phyloP scores from a whole-genome alignment of 306 rosid genomes.

The Ziziphus jujuba region DNA sequence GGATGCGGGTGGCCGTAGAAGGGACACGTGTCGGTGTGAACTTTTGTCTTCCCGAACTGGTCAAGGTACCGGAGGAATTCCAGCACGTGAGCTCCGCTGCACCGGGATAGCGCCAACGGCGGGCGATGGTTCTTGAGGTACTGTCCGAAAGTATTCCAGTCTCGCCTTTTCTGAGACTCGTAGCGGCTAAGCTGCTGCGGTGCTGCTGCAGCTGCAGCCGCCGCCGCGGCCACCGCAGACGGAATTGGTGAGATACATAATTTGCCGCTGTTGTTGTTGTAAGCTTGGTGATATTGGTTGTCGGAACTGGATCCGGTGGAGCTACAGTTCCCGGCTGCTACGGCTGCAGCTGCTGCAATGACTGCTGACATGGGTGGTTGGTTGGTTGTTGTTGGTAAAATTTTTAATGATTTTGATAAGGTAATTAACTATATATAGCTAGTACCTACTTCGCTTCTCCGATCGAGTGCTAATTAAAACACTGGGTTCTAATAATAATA shows the following conservation, averaged over 20 bases:
- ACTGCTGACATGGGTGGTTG: constrained; percentile 52
- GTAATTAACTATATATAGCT: too few species aligned
- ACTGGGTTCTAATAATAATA: too few species aligned
- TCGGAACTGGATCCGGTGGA: constrained; percentile 16
- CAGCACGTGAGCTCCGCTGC: constrained; percentile 74
- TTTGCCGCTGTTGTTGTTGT: too few species aligned
- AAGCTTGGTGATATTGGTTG: constrained; percentile 1
- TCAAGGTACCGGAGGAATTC: constrained; percentile 79
- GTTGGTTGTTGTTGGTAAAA: too few species aligned
- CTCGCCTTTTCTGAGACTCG: constrained; percentile 83
- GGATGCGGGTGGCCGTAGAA: constrained; percentile 78
- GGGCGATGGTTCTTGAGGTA: constrained; percentile 87
- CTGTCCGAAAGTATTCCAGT: constrained; percentile 93
- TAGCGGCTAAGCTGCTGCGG: constrained; percentile 53
- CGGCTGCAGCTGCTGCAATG: constrained; percentile 26
- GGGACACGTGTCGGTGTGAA: constrained; percentile 63
- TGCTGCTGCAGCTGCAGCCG: background rate
- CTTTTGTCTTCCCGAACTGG: constrained; percentile 85
- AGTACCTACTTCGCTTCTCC: too few species aligned
- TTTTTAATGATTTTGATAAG: too few species aligned
- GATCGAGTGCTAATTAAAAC: too few species aligned
- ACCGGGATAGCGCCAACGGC: constrained; percentile 61
- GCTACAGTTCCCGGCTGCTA: constrained; percentile 26
- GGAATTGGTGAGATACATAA: too few species aligned
- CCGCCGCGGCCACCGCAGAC: background rate